These are phyloP conservation scores for Colletotrichum orchidophilum DNA, from an alignment of 2,329 filamentous ascomycete species.

Conservation along the genomic window DNA sequence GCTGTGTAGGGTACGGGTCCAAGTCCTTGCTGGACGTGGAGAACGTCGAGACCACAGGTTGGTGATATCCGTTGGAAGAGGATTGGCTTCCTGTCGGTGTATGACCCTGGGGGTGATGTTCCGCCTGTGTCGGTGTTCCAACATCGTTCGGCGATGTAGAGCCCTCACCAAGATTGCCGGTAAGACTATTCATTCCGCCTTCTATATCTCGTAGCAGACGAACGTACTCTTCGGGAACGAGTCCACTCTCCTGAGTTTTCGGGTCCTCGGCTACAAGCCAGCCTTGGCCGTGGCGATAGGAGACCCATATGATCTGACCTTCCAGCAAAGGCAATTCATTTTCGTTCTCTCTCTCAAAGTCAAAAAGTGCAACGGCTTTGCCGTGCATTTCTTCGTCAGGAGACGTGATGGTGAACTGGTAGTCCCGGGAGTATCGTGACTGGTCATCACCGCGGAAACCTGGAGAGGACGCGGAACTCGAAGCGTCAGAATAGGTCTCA, in stretches of 20 bases:
- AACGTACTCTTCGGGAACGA: constrained; percentile 97
- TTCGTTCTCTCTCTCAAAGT: constrained; percentile 94
- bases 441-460: constrained; percentile 70
- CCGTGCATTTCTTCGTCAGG: constrained; percentile 98
- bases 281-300: constrained; percentile 93
- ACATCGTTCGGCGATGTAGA: constrained; percentile 63
- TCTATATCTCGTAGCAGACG: constrained; percentile 92
- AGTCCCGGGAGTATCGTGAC: constrained; percentile 87
- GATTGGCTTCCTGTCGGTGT: constrained; percentile 34
- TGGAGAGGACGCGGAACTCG: constrained; percentile 68
- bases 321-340: constrained; percentile 94
- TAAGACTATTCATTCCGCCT: constrained; percentile 81
- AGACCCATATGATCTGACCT: constrained; percentile 96
- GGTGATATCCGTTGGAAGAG: constrained; percentile 71
- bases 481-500: constrained; percentile 66
- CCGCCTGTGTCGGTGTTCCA: constrained; percentile 69
- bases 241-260: constrained; percentile 89
- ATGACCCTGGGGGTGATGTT: constrained; percentile 51
- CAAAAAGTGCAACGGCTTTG: constrained; percentile 93
- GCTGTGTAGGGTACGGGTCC: constrained; percentile 73
- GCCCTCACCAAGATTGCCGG: constrained; percentile 66
- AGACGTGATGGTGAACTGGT: constrained; percentile 93
- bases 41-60: constrained; percentile 74
- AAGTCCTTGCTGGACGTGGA: constrained; percentile 77
- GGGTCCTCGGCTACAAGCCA: constrained; percentile 98